Base-by-base conservation (phyloP, 176 grass and related monocot species). In the Bolboschoenus planiculmis region DNA sequence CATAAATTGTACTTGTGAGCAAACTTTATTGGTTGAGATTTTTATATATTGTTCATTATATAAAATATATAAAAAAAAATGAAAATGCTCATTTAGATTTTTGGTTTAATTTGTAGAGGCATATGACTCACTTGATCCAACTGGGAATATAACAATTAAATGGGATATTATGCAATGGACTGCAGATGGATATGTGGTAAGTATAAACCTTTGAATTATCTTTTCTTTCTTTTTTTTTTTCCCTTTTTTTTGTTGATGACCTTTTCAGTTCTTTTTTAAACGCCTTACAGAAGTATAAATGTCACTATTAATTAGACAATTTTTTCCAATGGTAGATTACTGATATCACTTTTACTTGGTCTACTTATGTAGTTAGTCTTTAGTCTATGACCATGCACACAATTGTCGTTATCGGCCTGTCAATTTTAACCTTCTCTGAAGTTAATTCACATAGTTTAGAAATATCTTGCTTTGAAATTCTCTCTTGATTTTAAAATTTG, bases 101-200 rank as follows among this genome's bases (percentile, higher is more conserved):
- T 33, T 86, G 2, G 5, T 27, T 78, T 54, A 66, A 37, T 73
- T 6, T 86, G 85, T 84, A 96, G 88, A 87, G 78, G 90, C 90
- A 66, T 96, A 92, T 81, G 92, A 95, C 78, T 60, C 89, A 7
- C 92, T 90, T 68, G 92, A 94, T 88, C 90, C 92, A 83, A 90
- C 13, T 83, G 92, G 92, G 10, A 94, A 91, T 60, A 92, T 94
- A 88, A 94, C 92, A 76, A 88, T 92, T 83, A 94, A 92, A 60
- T 94, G 92, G 92, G 92, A 92, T 70, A 67, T 94, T 82, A 87
- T 86, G 26, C 89, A 92, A 86, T 94, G 92, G 90, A 94, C 90
- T 86, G 18, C 87, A 83, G 92, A 92, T 90, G 92, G 92, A 66
- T 94, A 94, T 88, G 78, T 90, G 68, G 92, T 94, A 94, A 90